Conservation (phyloP, 345 rosid species). For the Pistacia integerrima region DNA sequence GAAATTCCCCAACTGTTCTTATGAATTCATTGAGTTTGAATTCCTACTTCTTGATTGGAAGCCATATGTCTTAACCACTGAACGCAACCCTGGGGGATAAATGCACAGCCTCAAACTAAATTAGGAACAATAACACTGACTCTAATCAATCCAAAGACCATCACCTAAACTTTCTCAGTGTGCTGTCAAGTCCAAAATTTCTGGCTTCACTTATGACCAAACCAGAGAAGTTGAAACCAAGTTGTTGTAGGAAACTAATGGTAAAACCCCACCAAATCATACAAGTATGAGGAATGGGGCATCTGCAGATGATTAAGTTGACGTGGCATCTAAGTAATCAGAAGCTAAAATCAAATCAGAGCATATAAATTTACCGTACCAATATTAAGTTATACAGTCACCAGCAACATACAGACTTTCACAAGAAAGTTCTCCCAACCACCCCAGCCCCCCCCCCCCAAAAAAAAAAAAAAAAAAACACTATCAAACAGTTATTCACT, state of each 20-base stretch:
- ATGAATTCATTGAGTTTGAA: neutral
- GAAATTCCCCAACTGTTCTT: too few species aligned
- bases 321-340: neutral
- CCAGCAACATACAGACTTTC: neutral
- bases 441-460: too few species aligned
- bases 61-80: neutral
- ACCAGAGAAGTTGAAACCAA: neutral
- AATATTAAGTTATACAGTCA: too few species aligned
- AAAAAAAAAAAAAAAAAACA: too few species aligned
- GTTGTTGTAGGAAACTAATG: neutral
- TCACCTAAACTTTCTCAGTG: neutral
- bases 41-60: neutral
- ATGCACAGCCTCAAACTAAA: neutral
- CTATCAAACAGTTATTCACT: neutral
- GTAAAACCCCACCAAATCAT: neutral
- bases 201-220: neutral
- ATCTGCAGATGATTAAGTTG: too few species aligned
- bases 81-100: neutral
- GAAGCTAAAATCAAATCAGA: neutral
- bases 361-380: neutral
- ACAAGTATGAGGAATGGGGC: neutral
- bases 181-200: neutral
- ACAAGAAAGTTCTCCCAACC: neutral
- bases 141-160: neutral
- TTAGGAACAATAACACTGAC: neutral